Base-by-base conservation (phyloP, 805 yeast genomes). In the Ogataea philodendri region DNA sequence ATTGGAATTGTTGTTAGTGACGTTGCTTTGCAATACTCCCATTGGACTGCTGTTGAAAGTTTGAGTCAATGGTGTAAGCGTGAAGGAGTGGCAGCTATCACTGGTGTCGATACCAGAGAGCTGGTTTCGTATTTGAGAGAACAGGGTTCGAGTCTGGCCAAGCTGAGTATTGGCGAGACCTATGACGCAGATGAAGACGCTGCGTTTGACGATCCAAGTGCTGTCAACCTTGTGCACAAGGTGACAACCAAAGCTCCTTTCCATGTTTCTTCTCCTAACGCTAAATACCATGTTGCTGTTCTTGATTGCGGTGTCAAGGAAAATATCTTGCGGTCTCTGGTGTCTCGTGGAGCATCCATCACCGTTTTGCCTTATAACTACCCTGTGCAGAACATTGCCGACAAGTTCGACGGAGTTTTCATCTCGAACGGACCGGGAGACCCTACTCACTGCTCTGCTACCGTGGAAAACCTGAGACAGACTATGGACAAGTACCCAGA, bases 241-340 rank as follows among this genome's bases (percentile, higher is more conserved):
- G 98, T 93, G 11, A 80, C 96, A 40, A 93, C 98, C 36, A 89
- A 88, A 66, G 84, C 88, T 32, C 97, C 97, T 26, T 93, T 86
- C 80, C 93, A 86, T 53, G 74, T 93, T 30, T 68, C 84, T 15
- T 77, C 90, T 24, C 75, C 77, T 15, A 63, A 69, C 30, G 66
- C 72, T 30, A 66, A 69, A 49, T 75, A 77, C 53, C 96, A 90
- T 59, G 80, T 93, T 51, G 96, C 97, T 9, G 88, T 93, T 23
- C 71, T 93, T 40, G 99, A 93, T 64, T 93, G 99, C 65, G 99
- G 99, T 59, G 97, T 93, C 48, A 93, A 93, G 70, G 97, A 93
- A 67, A 93, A 93, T 67, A 93, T 93, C 48, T 72, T 93, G 59
- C 81, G 98, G 67, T 88, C 96, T 45, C 73, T 93, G 32, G 97